These are phyloP conservation scores for Hericium rajendrae DNA, from an alignment of 768 basidiomycete genomes.

Conservation along the genomic window DNA sequence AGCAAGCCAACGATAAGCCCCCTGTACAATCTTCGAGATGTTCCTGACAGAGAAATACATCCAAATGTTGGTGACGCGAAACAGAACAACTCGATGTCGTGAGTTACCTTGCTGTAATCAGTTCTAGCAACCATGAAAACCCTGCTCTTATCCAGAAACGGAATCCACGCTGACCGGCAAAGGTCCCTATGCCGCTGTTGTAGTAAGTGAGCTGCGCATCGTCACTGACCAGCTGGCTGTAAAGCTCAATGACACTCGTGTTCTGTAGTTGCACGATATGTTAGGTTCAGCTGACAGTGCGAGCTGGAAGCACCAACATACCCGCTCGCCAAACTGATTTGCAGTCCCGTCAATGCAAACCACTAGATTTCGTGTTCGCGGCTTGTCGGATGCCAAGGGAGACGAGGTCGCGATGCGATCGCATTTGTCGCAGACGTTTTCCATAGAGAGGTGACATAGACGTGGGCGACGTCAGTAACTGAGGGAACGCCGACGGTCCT, in stretches of 20 bases:
- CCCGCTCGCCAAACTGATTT: not conserved
- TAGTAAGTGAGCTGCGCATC: conserved; percentile 29
- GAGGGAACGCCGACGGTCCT: too few relatives aligned
- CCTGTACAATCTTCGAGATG: conserved; percentile 25
- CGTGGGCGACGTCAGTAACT: too few relatives aligned
- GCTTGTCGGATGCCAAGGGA: too few relatives aligned
- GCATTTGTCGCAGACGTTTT: too few relatives aligned
- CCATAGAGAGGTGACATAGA: too few relatives aligned
- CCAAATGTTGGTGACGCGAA: not conserved
- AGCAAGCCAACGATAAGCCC: conserved; percentile 31
- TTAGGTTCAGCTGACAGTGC: not conserved
- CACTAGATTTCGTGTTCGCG: not conserved
- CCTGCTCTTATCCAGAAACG: too few relatives aligned
- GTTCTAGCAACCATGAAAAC: conserved; percentile 11
- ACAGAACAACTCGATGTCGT: conserved; percentile 17
- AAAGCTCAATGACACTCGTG: conserved; percentile 32
- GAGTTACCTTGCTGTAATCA: conserved; percentile 28
- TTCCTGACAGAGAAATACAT: conserved; percentile 22
- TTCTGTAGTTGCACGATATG: conserved; percentile 21
- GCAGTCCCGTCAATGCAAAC: not conserved
- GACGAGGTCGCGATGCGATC: too few relatives aligned
- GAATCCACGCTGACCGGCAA: conserved; percentile 22
- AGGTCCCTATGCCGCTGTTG: conserved; percentile 31
- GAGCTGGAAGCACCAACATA: not conserved
- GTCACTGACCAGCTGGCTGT: conserved; percentile 24